Conservation (phyloP, 345 rosid species). For the Alliaria petiolata region DNA sequence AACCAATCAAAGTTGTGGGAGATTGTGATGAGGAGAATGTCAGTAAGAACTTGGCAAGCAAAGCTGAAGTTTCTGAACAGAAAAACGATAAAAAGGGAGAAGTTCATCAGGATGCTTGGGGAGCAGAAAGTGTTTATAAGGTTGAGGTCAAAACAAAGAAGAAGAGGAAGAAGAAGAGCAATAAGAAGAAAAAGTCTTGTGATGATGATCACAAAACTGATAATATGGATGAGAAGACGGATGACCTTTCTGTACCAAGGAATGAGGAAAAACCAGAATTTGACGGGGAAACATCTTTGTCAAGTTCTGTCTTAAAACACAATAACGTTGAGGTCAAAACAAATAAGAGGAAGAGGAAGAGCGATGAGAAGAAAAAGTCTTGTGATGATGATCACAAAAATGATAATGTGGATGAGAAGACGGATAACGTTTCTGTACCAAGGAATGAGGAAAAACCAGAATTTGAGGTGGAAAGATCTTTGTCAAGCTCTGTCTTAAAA, state of each 20-base stretch:
- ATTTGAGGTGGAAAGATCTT: not conserved
- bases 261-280: slow-evolving; percentile 24
- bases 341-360: not conserved
- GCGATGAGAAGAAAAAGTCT: not conserved
- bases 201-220: not conserved
- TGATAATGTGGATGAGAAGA: not conserved
- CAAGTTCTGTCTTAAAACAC: not conserved
- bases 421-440: not conserved
- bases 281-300: not conserved
- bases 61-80: too few relatives aligned
- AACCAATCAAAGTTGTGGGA: not conserved
- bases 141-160: not conserved
- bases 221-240: not conserved
- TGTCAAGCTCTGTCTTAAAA: not conserved
- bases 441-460: slow-evolving; percentile 22
- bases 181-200: not conserved
- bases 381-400: not conserved
- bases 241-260: not conserved
- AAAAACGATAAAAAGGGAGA: too few relatives aligned
- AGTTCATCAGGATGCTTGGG: too few relatives aligned
- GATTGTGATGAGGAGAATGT: not conserved
- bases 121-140: too few relatives aligned
- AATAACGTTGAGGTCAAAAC: not conserved
- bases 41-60: too few relatives aligned
- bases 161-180: not conserved